These are phyloP conservation scores for Vanrija pseudolonga DNA, from an alignment of 1,284 basidiomycete species.

Conservation along the genomic window DNA sequence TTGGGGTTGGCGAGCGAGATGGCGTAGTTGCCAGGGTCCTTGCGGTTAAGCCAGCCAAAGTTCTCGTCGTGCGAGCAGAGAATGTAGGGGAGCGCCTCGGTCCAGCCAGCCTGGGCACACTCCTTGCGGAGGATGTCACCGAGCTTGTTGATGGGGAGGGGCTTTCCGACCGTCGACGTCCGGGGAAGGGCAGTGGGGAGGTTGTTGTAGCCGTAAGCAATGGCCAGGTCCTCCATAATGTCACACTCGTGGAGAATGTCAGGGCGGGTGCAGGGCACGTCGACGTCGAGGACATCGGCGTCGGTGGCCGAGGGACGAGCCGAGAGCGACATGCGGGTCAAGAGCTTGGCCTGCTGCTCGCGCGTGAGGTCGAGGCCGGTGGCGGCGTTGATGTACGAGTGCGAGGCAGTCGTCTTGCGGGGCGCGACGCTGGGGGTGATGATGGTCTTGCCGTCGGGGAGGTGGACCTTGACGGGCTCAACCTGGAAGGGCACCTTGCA, in stretches of 20 bases:
- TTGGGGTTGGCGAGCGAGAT: conserved; percentile 95
- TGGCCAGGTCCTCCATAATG: conserved; percentile 96
- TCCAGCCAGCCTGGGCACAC: conserved; percentile 93
- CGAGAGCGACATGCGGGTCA: conserved; percentile 44
- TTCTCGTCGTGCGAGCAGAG: conserved; percentile 99
- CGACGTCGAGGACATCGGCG: conserved; percentile 62
- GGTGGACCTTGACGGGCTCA: conserved; percentile 80
- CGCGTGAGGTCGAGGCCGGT: conserved; percentile 70
- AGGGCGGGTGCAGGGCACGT: conserved; percentile 84
- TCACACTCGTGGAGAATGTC: conserved; percentile 99
- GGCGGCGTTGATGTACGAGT: conserved; percentile 92
- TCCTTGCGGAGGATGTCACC: conserved; percentile 83
- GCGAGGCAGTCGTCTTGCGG: conserved; percentile 68
- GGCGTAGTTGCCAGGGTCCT: conserved; percentile 74
- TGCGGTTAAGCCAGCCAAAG: conserved; percentile 84
- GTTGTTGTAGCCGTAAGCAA: conserved; percentile 98
- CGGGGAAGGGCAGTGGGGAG: conserved; percentile 85
- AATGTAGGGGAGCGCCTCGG: conserved; percentile 90
- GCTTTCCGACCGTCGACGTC: conserved; percentile 94
- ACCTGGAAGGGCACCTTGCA: conserved; percentile 81
- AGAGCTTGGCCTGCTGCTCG: conserved; percentile 38
- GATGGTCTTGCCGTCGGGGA: conserved; percentile 68
- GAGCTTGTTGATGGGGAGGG: conserved; percentile 83
- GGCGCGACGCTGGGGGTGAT: conserved; percentile 79
- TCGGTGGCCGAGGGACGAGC: conserved; percentile 56